These are phyloP conservation scores for Tulasnella sp. DNA, from an alignment of 768 basidiomycete genomes.

Conservation along the genomic window DNA sequence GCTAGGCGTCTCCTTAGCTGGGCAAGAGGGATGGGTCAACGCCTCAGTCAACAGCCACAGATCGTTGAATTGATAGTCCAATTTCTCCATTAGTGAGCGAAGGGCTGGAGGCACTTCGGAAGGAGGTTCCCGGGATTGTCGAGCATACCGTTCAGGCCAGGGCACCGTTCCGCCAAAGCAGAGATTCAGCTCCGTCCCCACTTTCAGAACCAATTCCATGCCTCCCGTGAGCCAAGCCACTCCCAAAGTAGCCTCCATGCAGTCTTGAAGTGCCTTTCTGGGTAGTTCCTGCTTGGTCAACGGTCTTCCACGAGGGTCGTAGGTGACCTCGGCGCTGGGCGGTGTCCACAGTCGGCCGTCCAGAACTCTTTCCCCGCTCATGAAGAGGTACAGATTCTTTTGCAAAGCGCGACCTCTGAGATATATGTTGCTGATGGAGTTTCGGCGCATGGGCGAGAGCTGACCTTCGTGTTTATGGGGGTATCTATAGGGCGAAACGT, in stretches of 20 bases:
- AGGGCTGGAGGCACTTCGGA: background rate
- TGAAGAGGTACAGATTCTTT: constrained; percentile 47
- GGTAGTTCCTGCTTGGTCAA: constrained; percentile 40
- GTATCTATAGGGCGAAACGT: constrained; percentile 17
- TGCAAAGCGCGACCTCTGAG: constrained; percentile 57
- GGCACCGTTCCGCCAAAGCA: constrained; percentile 59
- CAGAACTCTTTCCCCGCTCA: constrained; percentile 48
- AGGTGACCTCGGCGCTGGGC: constrained; percentile 34
- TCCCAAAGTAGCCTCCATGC: constrained; percentile 77
- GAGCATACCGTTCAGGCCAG: constrained; percentile 52
- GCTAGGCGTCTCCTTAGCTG: constrained; percentile 39
- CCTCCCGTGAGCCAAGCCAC: constrained; percentile 67
- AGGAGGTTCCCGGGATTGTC: constrained; percentile 20
- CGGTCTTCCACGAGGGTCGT: constrained; percentile 17
- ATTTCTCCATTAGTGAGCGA: constrained; percentile 38
- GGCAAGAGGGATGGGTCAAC: constrained; percentile 76
- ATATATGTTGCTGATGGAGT: constrained; percentile 57
- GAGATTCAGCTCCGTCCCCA: constrained; percentile 54
- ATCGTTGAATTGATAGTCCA: constrained; percentile 61
- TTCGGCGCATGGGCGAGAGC: constrained; percentile 50
- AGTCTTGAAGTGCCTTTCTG: constrained; percentile 69
- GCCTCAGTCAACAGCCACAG: constrained; percentile 62
- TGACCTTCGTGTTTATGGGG: constrained; percentile 78
- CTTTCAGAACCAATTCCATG: constrained; percentile 49
- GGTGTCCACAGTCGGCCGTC: constrained; percentile 42